phyloP scores from a whole-genome alignment of 345 rosid genomes.

The Populus simonii region DNA sequence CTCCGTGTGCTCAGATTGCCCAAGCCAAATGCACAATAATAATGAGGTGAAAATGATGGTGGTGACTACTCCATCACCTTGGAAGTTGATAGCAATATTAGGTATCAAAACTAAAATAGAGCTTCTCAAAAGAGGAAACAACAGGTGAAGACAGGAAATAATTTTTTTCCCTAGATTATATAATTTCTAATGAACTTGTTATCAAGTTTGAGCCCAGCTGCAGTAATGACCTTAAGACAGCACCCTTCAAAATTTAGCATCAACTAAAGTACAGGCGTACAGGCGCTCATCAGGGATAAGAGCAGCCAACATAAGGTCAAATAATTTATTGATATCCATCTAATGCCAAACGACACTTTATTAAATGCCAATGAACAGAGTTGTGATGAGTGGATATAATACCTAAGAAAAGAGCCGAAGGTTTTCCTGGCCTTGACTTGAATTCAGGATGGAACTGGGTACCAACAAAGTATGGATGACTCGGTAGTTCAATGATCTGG shows the following conservation, averaged over 20 bases:
- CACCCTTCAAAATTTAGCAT: conserved; percentile 1
- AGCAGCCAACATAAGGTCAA: conserved; percentile 1
- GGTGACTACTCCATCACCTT: not conserved
- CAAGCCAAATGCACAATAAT: not conserved
- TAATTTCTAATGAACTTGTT: not conserved
- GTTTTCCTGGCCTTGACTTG: conserved; percentile 91
- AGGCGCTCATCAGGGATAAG: not conserved
- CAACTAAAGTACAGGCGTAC: not conserved
- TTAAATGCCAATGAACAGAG: not conserved
- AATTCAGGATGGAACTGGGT: conserved; percentile 97
- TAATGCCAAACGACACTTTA: not conserved
- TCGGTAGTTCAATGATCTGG: conserved; percentile 59
- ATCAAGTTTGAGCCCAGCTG: not conserved
- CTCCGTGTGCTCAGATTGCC: too few relatives aligned
- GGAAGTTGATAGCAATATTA: not conserved
- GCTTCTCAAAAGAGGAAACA: not conserved
- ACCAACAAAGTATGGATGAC: conserved; percentile 63
- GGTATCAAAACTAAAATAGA: not conserved
- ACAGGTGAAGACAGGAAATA: not conserved
- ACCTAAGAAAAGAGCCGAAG: conserved; percentile 91
- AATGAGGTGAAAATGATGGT: not conserved
- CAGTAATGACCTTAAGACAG: not conserved
- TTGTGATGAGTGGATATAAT: not conserved
- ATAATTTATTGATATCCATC: not conserved
- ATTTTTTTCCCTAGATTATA: not conserved